Evolutionary conservation across 352 stramenopile genomes (phyloP).

Genomic region (Thalassiosira livingstoniorum): DNA sequence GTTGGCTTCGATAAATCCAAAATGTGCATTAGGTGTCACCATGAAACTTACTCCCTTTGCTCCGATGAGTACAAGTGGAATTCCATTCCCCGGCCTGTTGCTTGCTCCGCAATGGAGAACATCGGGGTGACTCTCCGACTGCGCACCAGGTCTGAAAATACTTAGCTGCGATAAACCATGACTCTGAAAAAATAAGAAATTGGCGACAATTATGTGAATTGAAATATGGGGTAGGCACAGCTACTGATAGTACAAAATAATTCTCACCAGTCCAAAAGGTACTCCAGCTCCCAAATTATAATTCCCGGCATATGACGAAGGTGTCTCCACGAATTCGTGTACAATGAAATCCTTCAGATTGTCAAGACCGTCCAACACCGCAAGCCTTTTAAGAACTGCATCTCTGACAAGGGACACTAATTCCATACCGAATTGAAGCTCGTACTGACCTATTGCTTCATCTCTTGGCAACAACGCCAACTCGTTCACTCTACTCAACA

Average conservation of each 20-base stretch:
- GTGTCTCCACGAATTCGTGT: slow-evolving; percentile 79
- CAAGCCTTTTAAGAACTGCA: slow-evolving; percentile 66
- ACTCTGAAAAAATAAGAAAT: slow-evolving; percentile 50
- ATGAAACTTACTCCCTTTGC: slow-evolving; percentile 68
- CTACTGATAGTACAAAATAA: not conserved
- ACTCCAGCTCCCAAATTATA: slow-evolving; percentile 77
- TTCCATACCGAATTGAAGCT: slow-evolving; percentile 72
- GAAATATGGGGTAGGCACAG: not conserved
- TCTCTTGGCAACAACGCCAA: slow-evolving; percentile 54
- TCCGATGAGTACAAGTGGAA: slow-evolving; percentile 87
- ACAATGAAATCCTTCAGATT: slow-evolving; percentile 66
- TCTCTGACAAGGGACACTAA: slow-evolving; percentile 60
- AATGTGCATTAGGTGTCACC: too few relatives aligned
- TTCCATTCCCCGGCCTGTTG: slow-evolving; percentile 86
- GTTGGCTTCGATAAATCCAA: too few relatives aligned
- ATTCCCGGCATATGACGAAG: slow-evolving; percentile 74
- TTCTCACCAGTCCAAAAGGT: slow-evolving; percentile 74
- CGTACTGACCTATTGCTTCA: slow-evolving; percentile 65
- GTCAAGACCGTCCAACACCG: slow-evolving; percentile 61
- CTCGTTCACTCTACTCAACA: slow-evolving; percentile 55
- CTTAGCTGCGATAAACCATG: slow-evolving; percentile 86
- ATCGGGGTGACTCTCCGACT: slow-evolving; percentile 60
- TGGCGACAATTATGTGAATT: slow-evolving; percentile 16
- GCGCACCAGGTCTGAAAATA: slow-evolving; percentile 70
- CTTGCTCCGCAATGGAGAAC: slow-evolving; percentile 86